These are phyloP conservation scores for Trametes versicolor DNA, from an alignment of 1,284 basidiomycete genomes.

Conservation along the genomic window DNA sequence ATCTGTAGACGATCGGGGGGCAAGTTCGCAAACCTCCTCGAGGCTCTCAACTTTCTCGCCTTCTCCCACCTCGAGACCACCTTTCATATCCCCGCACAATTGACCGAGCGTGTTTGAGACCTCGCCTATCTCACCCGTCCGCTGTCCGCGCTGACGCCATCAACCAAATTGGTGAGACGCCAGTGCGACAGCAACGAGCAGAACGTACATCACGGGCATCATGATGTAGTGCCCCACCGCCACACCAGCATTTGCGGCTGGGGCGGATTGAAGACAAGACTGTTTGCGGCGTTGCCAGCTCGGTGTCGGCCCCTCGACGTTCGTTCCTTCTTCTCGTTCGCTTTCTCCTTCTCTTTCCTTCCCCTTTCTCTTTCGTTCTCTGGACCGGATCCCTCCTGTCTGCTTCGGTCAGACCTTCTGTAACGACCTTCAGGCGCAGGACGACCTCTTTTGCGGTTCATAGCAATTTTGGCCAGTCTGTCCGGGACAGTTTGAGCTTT, in stretches of 20 bases:
- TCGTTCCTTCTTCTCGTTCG: slow-evolving; percentile 27
- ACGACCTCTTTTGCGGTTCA: slow-evolving; percentile 44
- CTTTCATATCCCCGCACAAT: neutral
- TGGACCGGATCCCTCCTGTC: slow-evolving; percentile 53
- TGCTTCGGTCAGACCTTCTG: slow-evolving; percentile 50
- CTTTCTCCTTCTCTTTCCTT: slow-evolving; percentile 35
- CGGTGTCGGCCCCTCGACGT: slow-evolving; percentile 26
- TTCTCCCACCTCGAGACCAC: neutral
- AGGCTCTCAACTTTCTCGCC: neutral
- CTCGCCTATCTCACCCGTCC: neutral
- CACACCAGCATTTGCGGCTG: slow-evolving; percentile 18
- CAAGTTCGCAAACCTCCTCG: neutral
- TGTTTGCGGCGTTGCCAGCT: slow-evolving; percentile 25
- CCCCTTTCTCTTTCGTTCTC: slow-evolving; percentile 44
- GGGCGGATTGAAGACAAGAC: slow-evolving; percentile 34
- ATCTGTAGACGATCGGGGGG: slow-evolving; percentile 1
- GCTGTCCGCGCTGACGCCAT: slow-evolving; percentile 11
- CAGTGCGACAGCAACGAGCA: slow-evolving; percentile 23
- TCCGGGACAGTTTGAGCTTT: slow-evolving; percentile 46
- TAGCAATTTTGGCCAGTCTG: slow-evolving; percentile 44
- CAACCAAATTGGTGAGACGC: slow-evolving; percentile 20
- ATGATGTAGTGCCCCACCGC: slow-evolving; percentile 31
- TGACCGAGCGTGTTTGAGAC: neutral
- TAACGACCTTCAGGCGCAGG: slow-evolving; percentile 48
- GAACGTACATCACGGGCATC: slow-evolving; percentile 28